Evolutionary conservation across 106 monocot species (phyloP), one percentile per base, ranked within the genome.

Genomic region (Agapanthus africanus): DNA sequence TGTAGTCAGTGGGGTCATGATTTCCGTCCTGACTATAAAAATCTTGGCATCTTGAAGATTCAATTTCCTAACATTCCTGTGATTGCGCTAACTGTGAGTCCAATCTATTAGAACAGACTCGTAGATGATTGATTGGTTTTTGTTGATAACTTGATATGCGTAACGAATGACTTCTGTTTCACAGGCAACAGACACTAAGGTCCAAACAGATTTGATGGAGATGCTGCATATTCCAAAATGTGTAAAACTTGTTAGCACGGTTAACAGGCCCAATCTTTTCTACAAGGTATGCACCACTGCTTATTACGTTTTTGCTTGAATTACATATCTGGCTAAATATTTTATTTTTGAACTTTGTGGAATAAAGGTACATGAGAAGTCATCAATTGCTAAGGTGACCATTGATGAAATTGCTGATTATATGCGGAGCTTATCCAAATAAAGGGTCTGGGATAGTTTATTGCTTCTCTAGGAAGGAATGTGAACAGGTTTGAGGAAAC

Each of bases 1-100:
- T 99, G 99, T 74, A 99, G 99, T 71, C 99, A 99, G 49, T 99
- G 99, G 99, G 99, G 99, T 23, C 99, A 99, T 79, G 99, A 99
- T 81, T 99, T 99, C 73, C 99, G 99, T 50, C 92, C 99, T 64
- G 90, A 99, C 71, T 99, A 99, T 70, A 99, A 99, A 70, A 99
- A 93, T 72, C 92, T 99, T 82, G 90, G 87, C 65, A 93, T 99
- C 65, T 82, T 99, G 66, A 99, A 99, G 77, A 90, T 90, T 70
- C 99, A 99, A 65, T 99, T 99, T 79, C 99, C 93, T 63, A 87
- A 62, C 68, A 81, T 99, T 73, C 99, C 99, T 18, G 3, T 99
- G 36, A 71, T 99, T 69, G 93, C 99, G 65, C 81, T 99, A 77
- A 99, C 99, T 51, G 99, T 99, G 82, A 56, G 92, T 83, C 32